Percentiles rank a stretch among this genome's conserved stretches.
Conservation (phyloP, 2,329 filamentous ascomycete species). For the Fusarium burgessii region DNA sequence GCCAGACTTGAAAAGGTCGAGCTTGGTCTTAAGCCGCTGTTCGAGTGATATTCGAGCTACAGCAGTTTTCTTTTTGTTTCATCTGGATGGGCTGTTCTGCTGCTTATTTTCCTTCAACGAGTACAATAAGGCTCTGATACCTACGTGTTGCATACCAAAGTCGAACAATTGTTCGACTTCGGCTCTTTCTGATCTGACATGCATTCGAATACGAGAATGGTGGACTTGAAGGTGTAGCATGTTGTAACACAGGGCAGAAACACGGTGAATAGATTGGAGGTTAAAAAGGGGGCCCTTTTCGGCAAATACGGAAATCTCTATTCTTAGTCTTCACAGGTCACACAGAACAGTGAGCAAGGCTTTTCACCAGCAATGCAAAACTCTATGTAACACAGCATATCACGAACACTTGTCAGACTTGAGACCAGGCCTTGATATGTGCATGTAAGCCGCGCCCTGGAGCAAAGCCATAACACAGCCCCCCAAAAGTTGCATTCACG, state of each 20-base stretch:
- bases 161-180: neutral
- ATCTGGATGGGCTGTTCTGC: too few relatives aligned
- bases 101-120: too few relatives aligned
- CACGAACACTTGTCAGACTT: neutral
- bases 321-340: neutral
- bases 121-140: neutral
- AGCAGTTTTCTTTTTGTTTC: too few relatives aligned
- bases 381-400: accelerated
- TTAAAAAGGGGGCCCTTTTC: neutral
- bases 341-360: neutral
- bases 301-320: neutral
- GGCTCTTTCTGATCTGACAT: neutral
- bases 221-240: too few relatives aligned
- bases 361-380: accelerated
- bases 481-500: neutral
- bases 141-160: too few relatives aligned
- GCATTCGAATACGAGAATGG: neutral
- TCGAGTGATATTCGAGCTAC: too few relatives aligned
- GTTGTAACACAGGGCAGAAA: neutral
- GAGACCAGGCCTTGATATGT: too few relatives aligned
- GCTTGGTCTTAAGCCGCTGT: too few relatives aligned
- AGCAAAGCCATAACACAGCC: neutral
- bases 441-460: accelerated
- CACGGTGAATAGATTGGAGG: neutral
- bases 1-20: too few relatives aligned